Conservation (phyloP, 2,329 filamentous ascomycete genomes). For the Cladosporium sp. region DNA sequence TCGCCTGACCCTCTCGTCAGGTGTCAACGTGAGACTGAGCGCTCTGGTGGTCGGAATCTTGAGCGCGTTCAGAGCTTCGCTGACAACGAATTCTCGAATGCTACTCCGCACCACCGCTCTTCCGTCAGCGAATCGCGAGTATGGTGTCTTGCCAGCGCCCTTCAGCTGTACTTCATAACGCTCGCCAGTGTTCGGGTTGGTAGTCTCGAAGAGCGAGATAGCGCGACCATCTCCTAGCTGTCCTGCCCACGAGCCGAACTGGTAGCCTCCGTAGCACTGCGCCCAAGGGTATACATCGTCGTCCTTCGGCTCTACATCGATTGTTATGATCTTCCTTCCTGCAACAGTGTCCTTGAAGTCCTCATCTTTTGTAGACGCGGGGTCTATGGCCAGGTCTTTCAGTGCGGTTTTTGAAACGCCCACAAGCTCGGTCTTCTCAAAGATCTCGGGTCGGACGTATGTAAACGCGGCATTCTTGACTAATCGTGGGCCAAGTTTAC, state of each 20-base stretch:
- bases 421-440: conserved; percentile 74
- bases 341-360: conserved; percentile 77
- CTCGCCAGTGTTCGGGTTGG: conserved; percentile 68
- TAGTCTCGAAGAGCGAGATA: conserved; percentile 90
- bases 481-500: conserved; percentile 74
- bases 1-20: conserved; percentile 70
- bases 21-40: conserved; percentile 76
- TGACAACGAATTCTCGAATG: conserved; percentile 92
- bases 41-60: conserved; percentile 85
- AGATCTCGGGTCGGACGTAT: conserved; percentile 79
- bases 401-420: conserved; percentile 78
- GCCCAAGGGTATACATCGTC: conserved; percentile 92
- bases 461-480: conserved; percentile 87
- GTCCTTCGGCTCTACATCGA: conserved; percentile 62
- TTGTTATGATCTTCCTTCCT: conserved; percentile 80
- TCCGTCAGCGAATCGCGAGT: conserved; percentile 94
- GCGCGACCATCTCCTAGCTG: conserved; percentile 93
- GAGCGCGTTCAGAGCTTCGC: conserved; percentile 83
- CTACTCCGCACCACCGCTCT: conserved; percentile 90
- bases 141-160: conserved; percentile 89
- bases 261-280: conserved; percentile 87
- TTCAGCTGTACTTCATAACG: conserved; percentile 93
- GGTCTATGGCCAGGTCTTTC: conserved; percentile 74
- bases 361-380: conserved; percentile 67
- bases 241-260: conserved; percentile 82